phyloP scores from a whole-genome alignment of 441 rosid species.

The Syzygium malaccense region DNA sequence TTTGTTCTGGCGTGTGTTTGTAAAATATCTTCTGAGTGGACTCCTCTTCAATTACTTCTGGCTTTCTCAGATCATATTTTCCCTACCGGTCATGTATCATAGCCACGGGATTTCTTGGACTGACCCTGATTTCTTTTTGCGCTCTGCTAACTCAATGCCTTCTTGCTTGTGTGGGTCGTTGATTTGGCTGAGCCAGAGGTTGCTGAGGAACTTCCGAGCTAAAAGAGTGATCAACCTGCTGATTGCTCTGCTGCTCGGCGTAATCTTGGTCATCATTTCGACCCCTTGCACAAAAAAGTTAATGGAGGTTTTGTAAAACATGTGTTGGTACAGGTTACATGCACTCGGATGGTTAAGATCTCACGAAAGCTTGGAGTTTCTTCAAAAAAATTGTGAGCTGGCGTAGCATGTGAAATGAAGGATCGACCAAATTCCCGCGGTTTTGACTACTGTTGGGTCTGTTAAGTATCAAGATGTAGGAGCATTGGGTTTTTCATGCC shows the following conservation, averaged over 20 bases:
- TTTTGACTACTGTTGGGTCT: neutral
- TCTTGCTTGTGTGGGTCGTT: rapidly evolving
- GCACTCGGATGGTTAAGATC: neutral
- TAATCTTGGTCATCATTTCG: neutral
- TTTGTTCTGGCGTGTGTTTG: neutral
- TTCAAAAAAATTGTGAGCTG: neutral
- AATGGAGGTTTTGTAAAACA: neutral
- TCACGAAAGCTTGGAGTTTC: neutral
- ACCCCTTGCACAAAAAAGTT: neutral
- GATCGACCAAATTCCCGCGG: neutral
- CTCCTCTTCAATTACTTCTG: neutral
- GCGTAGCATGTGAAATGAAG: neutral
- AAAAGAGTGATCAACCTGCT: neutral
- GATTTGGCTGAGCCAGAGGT: neutral
- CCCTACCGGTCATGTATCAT: neutral
- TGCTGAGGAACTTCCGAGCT: neutral
- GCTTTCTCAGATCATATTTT: neutral
- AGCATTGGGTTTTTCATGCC: neutral
- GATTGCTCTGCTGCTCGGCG: rapidly evolving
- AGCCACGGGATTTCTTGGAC: neutral
- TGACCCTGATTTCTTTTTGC: neutral
- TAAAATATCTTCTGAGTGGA: neutral
- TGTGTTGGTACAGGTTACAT: neutral
- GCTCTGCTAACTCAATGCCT: neutral
- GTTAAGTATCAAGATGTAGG: neutral